Evolutionary conservation across 352 stramenopile genomes (phyloP), one percentile per base, ranked within the genome.

Genomic region (Nothophytophthora sp.): DNA sequence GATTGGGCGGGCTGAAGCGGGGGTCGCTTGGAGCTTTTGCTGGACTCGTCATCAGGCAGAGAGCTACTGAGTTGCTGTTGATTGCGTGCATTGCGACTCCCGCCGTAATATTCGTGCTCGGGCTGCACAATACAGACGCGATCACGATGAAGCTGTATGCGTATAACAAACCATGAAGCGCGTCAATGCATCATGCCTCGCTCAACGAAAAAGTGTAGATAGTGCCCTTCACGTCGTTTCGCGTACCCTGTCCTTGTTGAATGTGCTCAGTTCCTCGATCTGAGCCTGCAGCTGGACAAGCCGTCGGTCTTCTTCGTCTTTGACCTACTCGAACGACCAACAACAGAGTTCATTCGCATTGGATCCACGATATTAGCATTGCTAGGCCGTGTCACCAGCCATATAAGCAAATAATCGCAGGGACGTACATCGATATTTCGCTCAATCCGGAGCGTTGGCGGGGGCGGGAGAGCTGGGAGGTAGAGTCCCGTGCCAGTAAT

Each of bases 391-490:
- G n/a, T n/a, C n/a, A n/a, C n/a, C n/a, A n/a, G n/a, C 1, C 37
- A 19, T 8, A 27, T 5, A 42, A 37, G 20, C 15, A 34, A 39
- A 18, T 23, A 27, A 13, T 8, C 5, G 25, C 15, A 22, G 2
- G 5, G 19, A 55, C 72, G 57, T 42, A 97, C 91, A 54, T 93
- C 93, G 54, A 98, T 98, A 27, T 96, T 98, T 56, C 92, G 76
- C 48, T 94, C 90, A 46, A 99, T 98, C 19, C 92, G 81, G 16
- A 99, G 73, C 15, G 90, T 86, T 35, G 93, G 87, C 0, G 96
- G 96, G 34, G 89, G 81, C 29, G 97, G 97, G 44, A 99, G 92
- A 7, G 96, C 96, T 32, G 97, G 96, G 27, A 97, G 70, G 49
- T 97, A 97, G 18, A 97, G 68, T 0, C 86, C 90, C n/a, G 92